A percentile compares a stretch with the other conserved stretches of the same genome.
These are phyloP conservation scores for Wallacemonas sp. DNA, from an alignment of 208 protist species.

Conservation along the genomic window DNA sequence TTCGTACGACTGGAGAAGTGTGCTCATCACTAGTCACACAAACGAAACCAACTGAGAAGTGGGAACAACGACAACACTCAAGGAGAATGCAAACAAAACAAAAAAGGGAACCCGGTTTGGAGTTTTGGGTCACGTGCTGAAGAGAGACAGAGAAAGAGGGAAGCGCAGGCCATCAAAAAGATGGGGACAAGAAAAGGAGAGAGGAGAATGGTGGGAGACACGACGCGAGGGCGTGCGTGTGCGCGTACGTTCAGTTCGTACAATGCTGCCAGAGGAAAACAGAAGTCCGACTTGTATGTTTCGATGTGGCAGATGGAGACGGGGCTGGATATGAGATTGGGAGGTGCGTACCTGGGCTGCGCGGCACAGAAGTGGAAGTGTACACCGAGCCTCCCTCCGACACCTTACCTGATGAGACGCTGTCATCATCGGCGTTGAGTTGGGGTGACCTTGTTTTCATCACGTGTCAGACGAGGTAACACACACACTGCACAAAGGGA, in stretches of 20 bases:
- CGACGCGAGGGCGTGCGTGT: too few relatives aligned
- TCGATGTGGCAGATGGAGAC: neutral
- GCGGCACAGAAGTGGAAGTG: too few relatives aligned
- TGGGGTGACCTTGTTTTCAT: too few relatives aligned
- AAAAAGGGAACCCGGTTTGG: too few relatives aligned
- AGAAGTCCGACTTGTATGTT: too few relatives aligned
- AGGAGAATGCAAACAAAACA: neutral
- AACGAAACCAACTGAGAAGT: neutral
- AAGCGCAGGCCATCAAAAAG: neutral
- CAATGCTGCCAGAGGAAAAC: neutral
- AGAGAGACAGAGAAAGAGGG: neutral
- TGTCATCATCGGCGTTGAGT: too few relatives aligned
- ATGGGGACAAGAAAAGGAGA: neutral
- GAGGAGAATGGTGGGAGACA: neutral
- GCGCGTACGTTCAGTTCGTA: neutral
- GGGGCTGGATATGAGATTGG: neutral
- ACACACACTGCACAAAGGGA: too few relatives aligned
- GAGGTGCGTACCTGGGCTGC: too few relatives aligned
- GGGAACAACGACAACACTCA: neutral
- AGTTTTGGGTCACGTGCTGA: too few relatives aligned
- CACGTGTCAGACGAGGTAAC: too few relatives aligned
- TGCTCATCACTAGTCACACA: slow-evolving; percentile 36
- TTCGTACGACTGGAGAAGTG: slow-evolving; percentile 66
- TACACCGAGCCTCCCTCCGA: too few relatives aligned
- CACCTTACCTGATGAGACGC: too few relatives aligned